Evolutionary conservation across 371 early-diverging fungal genomes (phyloP).

Genomic region (Zopfochytrium polystomum): DNA sequence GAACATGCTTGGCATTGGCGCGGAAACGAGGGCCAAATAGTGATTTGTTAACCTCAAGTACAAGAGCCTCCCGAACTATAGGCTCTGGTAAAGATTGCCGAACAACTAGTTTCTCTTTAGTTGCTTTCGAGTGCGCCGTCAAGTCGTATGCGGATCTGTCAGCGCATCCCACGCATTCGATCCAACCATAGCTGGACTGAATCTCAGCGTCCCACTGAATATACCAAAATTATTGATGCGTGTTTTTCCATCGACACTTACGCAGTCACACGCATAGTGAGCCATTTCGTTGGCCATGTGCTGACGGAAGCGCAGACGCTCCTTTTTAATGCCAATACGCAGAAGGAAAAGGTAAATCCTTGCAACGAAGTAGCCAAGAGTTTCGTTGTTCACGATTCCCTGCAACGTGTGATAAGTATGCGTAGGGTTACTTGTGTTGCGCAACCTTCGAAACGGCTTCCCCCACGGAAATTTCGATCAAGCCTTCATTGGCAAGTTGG

Average conservation of each 20-base stretch:
- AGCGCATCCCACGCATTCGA: constrained; percentile 99
- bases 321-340: constrained; percentile 90
- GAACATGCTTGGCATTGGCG: constrained; percentile 86
- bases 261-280: constrained; percentile 98
- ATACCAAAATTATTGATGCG: neutral
- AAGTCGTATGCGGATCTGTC: constrained; percentile 99
- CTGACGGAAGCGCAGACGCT: constrained; percentile 95
- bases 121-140: constrained; percentile 85
- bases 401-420: constrained; percentile 14
- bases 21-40: constrained; percentile 91
- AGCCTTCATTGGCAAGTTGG: constrained; percentile 76
- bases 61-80: constrained; percentile 69
- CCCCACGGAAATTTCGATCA: constrained; percentile 75
- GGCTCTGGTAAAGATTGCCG: constrained; percentile 89
- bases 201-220: constrained; percentile 96
- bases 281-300: constrained; percentile 99
- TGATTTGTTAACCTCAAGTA: constrained; percentile 87
- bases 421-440: neutral
- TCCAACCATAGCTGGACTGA: constrained; percentile 94
- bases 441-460: constrained; percentile 83
- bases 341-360: constrained; percentile 92
- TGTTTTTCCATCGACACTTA: constrained; percentile 32
- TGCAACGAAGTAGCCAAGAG: constrained; percentile 98
- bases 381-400: constrained; percentile 93
- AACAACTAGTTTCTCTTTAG: constrained; percentile 91